A percentile compares a stretch with the other conserved stretches of the same genome.
Evolutionary conservation across 352 stramenopile species (phyloP).

Genomic region (Globisporangium parvum): DNA sequence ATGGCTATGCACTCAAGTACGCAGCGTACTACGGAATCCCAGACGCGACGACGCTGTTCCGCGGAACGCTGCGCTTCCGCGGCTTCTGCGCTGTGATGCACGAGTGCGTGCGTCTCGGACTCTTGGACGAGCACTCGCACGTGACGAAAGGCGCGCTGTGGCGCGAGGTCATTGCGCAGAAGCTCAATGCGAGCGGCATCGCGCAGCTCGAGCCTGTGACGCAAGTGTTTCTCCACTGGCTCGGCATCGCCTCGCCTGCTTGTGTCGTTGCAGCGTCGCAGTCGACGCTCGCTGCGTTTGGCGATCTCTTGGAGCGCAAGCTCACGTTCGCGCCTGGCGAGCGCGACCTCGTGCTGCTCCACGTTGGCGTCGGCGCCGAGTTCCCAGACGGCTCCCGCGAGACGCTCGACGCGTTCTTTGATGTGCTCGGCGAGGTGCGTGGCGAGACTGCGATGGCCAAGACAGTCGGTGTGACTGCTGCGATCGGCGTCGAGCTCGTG

Average conservation of each 20-base stretch:
- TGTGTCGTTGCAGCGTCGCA: slow-evolving; percentile 16
- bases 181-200: slow-evolving; percentile 18
- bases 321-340: slow-evolving; percentile 56
- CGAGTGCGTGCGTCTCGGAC: slow-evolving; percentile 58
- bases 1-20: slow-evolving; percentile 81
- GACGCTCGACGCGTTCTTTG: slow-evolving; percentile 44
- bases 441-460: slow-evolving; percentile 77
- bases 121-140: slow-evolving; percentile 40
- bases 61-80: slow-evolving; percentile 80
- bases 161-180: slow-evolving; percentile 34
- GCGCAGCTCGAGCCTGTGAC: slow-evolving; percentile 14
- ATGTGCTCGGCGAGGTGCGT: slow-evolving; percentile 39
- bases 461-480: slow-evolving; percentile 81
- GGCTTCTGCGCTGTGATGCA: slow-evolving; percentile 71
- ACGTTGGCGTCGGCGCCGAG: slow-evolving; percentile 34
- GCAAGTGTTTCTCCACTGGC: slow-evolving; percentile 31
- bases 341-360: slow-evolving; percentile 74
- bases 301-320: slow-evolving; percentile 46
- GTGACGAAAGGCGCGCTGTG: slow-evolving; percentile 22
- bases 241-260: slow-evolving; percentile 19
- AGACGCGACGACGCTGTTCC: slow-evolving; percentile 58
- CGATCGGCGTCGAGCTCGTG: slow-evolving; percentile 71
- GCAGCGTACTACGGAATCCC: slow-evolving; percentile 75
- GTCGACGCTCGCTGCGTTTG: slow-evolving; percentile 33
- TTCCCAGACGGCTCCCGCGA: slow-evolving; percentile 34